Percentiles rank a stretch among this genome's conserved stretches.
These are phyloP conservation scores for Alternaria panax DNA, from an alignment of 2,329 filamentous ascomycete genomes.

Conservation along the genomic window DNA sequence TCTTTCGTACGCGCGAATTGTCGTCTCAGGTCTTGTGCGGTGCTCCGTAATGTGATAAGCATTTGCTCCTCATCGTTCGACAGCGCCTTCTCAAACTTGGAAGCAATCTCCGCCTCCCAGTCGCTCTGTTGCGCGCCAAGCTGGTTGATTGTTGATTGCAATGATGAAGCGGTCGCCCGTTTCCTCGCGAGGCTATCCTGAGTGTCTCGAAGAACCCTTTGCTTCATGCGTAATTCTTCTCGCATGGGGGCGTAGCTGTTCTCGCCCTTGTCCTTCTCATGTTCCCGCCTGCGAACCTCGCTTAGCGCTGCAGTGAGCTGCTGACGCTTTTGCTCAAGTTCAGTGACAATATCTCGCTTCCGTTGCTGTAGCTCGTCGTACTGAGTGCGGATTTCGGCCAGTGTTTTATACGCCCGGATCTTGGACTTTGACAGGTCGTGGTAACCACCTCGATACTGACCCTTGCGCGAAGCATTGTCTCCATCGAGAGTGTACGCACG, in stretches of 20 bases:
- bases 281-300: slow-evolving; percentile 82
- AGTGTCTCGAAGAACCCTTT: slow-evolving; percentile 75
- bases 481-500: slow-evolving; percentile 94
- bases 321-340: slow-evolving; percentile 83
- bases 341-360: slow-evolving; percentile 69
- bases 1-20: slow-evolving; percentile 78
- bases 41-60: slow-evolving; percentile 73
- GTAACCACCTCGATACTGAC: slow-evolving; percentile 93
- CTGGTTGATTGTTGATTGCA: slow-evolving; percentile 65
- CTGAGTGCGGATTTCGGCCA: slow-evolving; percentile 77
- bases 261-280: slow-evolving; percentile 78
- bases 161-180: slow-evolving; percentile 67
- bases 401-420: slow-evolving; percentile 79
- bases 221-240: slow-evolving; percentile 77
- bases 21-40: slow-evolving; percentile 76
- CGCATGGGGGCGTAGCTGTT: slow-evolving; percentile 82
- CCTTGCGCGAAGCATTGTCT: slow-evolving; percentile 92
- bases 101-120: slow-evolving; percentile 80
- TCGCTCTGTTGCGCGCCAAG: slow-evolving; percentile 77
- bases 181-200: slow-evolving; percentile 77
- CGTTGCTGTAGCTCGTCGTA: slow-evolving; percentile 72
- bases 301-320: slow-evolving; percentile 87
- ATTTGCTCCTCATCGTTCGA: slow-evolving; percentile 81
- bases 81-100: slow-evolving; percentile 91
- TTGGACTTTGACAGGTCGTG: slow-evolving; percentile 87